Evolutionary conservation across 306 rosid species (phyloP), one percentile per base, ranked within the genome.

Genomic region (Malus sieversii): DNA sequence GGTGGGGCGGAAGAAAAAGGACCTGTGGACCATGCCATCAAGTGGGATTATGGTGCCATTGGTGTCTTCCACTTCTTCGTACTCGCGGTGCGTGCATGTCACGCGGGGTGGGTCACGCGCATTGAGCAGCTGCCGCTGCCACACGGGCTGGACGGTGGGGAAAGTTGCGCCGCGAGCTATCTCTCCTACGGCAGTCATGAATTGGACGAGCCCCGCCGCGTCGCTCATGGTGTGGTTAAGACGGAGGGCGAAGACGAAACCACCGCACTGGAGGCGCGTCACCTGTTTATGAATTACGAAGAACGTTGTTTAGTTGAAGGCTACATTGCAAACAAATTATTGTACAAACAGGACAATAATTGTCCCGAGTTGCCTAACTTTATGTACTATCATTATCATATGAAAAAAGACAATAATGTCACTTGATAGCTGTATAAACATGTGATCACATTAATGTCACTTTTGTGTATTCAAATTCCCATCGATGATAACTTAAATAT

Each of bases 191-290:
- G 89, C 89, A 0, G 19, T 67, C 86, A 86, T 57, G 81, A 89
- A 89, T 23, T 89, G 87, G 19, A 79, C 87, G 4, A 86, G 7
- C 2, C 90, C 87, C 0, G 67, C 40, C 3, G 84, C 93, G 3
- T 86, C 93, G 12, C 82, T 19, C 85, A 89, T 86, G 1, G 93
- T 79, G 78, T 86, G 90, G 79, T 89, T 89, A 19, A 85, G 64
- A 3, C 87, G 85, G 6, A 86, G 66, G 1, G 86, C 79, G 2
- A 85, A 79, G 12, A 89, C 83, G 82, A 89, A 89, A 8, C 90
- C 86, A 0, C 89, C 90, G 13, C 93, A 89, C 70, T 45, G 58
- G 25, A 83, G 82, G 4, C 85, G 85, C 3, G 85, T 82, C 60
- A 82, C 82, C 82, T 82, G 59, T 40, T 40, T 40, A 9, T 7